phyloP scores from a whole-genome alignment of 495 filamentous ascomycete genomes.

The Penicillium pulvis region DNA sequence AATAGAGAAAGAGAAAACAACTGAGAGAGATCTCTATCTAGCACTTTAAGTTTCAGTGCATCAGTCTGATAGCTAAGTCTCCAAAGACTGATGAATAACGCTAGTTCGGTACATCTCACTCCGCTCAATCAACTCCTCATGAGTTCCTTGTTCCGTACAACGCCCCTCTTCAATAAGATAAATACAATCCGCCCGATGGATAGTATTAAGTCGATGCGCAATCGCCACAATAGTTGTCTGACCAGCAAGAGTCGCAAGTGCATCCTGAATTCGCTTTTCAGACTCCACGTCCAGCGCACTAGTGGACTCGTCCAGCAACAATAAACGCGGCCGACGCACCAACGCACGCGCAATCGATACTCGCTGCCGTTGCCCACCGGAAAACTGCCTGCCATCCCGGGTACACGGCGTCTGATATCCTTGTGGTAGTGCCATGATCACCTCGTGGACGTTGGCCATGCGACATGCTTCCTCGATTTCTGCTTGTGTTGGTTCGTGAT shows the following conservation, averaged over 20 bases:
- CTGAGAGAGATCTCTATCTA: no score
- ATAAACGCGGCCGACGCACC: conserved; percentile 64
- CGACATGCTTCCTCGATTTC: conserved; percentile 60
- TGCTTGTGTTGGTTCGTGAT: conserved; percentile 42
- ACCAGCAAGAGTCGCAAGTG: conserved; percentile 61
- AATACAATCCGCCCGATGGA: conserved; percentile 74
- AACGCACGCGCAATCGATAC: conserved; percentile 75
- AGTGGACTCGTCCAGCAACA: conserved; percentile 79
- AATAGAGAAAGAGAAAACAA: no score
- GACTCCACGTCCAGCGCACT: conserved; percentile 69
- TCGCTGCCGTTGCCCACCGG: conserved; percentile 76
- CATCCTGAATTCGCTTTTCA: conserved; percentile 69
- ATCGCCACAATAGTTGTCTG: conserved; percentile 78
- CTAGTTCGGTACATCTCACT: conserved; percentile 61
- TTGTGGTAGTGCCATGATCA: conserved; percentile 55
- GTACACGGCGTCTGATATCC: conserved; percentile 68
- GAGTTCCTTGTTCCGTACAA: conserved; percentile 68
- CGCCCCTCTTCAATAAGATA: conserved; percentile 69
- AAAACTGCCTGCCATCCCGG: conserved; percentile 61
- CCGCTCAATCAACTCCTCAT: conserved; percentile 62
- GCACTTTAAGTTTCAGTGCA: no score
- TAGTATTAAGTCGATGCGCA: conserved; percentile 73
- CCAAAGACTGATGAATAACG: conserved; percentile 43
- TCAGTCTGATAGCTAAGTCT: conserved; percentile 17
- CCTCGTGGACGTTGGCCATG: conserved; percentile 60